Percentiles rank a stretch among this genome's conserved stretches.
Evolutionary conservation across 768 basidiomycete genomes (phyloP).

Genomic region (Mycena kentingensis): DNA sequence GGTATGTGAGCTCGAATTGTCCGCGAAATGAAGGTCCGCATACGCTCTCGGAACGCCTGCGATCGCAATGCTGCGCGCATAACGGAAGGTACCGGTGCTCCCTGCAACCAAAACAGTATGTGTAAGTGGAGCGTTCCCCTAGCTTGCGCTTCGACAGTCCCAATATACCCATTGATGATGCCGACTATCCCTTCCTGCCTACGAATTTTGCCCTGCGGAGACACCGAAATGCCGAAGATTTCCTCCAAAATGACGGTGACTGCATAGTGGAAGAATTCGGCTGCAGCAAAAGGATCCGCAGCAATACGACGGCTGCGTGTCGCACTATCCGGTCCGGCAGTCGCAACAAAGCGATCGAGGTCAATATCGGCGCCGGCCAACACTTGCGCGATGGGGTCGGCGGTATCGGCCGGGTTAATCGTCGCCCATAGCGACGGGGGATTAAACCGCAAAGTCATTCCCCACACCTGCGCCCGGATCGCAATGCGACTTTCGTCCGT

Average conservation of each 20-base stretch:
- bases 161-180: conserved; percentile 35
- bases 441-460: conserved; percentile 28
- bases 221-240: conserved; percentile 35
- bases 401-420: conserved; percentile 41
- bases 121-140: conserved; percentile 44
- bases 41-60: conserved; percentile 29
- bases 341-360: conserved; percentile 37
- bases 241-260: conserved; percentile 33
- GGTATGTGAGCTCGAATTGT: conserved; percentile 36
- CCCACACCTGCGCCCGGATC: conserved; percentile 39
- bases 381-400: conserved; percentile 48
- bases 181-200: conserved; percentile 37
- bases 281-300: conserved; percentile 42
- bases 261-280: conserved; percentile 42
- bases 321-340: conserved; percentile 26
- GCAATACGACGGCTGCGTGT: conserved; percentile 33
- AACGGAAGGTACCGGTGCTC: conserved; percentile 27
- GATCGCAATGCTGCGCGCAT: conserved; percentile 26
- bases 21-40: conserved; percentile 31
- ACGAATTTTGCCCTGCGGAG: conserved; percentile 1
- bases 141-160: conserved; percentile 43
- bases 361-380: conserved; percentile 46
- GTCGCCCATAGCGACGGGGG: conserved; percentile 46
- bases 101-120: conserved; percentile 39
- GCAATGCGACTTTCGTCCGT: conserved; percentile 33